Conservation (phyloP, 73 alveolate genomes). For the Paramecium sexaurelia region DNA sequence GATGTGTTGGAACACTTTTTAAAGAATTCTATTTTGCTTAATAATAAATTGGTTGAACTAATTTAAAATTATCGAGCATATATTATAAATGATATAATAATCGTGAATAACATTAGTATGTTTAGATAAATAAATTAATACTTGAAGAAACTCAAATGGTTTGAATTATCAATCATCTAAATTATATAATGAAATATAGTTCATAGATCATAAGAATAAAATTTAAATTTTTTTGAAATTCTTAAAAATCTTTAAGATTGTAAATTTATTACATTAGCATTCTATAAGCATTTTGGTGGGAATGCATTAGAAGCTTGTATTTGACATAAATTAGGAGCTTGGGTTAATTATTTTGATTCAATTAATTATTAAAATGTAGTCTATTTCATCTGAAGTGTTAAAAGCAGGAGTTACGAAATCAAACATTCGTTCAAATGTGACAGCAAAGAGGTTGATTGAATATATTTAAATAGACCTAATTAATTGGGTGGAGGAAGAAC, state of each 20-base stretch:
- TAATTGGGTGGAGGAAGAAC: conserved; percentile 41
- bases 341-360: background rate
- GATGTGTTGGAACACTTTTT: conserved; percentile 50
- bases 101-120: conserved; percentile 49
- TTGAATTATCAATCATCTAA: conserved; percentile 31
- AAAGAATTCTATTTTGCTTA: conserved; percentile 50
- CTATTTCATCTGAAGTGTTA: background rate
- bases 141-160: conserved; percentile 30
- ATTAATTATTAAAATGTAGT: background rate
- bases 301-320: background rate
- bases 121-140: conserved; percentile 55
- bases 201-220: too few relatives aligned
- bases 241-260: too few relatives aligned
- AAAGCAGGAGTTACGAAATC: conserved; percentile 57
- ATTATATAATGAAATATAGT: too few relatives aligned
- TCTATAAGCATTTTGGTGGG: background rate
- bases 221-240: too few relatives aligned
- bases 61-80: background rate
- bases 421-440: background rate
- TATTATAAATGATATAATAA: conserved; percentile 56
- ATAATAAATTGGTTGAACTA: conserved; percentile 56
- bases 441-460: background rate
- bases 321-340: background rate
- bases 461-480: background rate
- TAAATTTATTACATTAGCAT: background rate